Base-by-base conservation (phyloP, 805 yeast genomes). In the Pichia phayaonensis region DNA sequence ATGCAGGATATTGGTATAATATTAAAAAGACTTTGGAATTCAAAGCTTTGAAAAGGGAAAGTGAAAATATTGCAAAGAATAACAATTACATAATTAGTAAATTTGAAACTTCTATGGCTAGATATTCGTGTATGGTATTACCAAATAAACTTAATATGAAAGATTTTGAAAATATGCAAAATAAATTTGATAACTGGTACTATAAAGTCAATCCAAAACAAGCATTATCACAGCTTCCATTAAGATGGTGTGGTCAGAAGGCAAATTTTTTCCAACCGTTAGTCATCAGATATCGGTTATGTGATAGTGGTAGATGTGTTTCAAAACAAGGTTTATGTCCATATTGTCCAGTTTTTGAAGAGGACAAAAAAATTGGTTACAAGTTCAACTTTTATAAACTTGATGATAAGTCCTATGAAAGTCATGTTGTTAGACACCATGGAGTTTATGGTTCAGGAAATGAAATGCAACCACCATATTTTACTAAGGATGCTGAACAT, bases 391-490 rank as follows among this genome's bases (percentile, higher is more conserved):
- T 63, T 48, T 56, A 45, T 62, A 60, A 44, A 47, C 58, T 51
- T 56, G 56, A 43, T 61, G 59, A 21, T 59, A 64, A 6, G 55
- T n/a, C 56, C 26, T 66, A 66, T 43, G 56, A 62, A n/a, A 68
- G 65, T 39, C 70, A 66, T 49, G 60, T 66, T 34, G 58, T 65
- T 7, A 62, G 59, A 42, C 60, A 61, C 20, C 70, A 66, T 44
- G 69, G 69, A 3, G 64, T 66, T 10, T 63, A 61, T 54, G 57
- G 63, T 5, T 58, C 59, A n/a, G 69, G 70, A 12, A 49, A 53
- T 42, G 61, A 56, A 41, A 55, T 66, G 62, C 60, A 63, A 10
- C 54, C 55, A 16, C 69, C 70, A 4, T 20, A 34, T 8, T 48
- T 50, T n/a, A 34, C 38, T 5, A 34, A 34, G 8, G 38, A 34